Evolutionary conservation across 2,329 filamentous ascomycete species (phyloP).

Genomic region (Dothidotthia symphoricarpi): DNA sequence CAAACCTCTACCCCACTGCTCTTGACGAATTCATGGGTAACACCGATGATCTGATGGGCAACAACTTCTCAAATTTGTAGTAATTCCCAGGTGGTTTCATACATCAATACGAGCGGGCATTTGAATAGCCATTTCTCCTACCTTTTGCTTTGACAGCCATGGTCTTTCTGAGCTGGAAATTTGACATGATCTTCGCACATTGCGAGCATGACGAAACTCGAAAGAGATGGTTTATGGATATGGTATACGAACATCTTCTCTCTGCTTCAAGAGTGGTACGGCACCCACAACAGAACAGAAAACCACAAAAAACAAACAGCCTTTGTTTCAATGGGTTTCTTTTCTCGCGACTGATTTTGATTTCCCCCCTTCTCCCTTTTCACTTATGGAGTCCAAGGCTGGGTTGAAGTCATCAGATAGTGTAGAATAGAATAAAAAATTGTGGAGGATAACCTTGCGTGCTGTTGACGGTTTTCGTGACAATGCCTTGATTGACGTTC

Average conservation of each 20-base stretch:
- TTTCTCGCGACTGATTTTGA: conserved; percentile 27
- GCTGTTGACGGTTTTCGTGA: background rate
- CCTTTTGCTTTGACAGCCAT: conserved; percentile 12
- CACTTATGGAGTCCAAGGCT: conserved; percentile 19
- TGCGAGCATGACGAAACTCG: conserved; percentile 15
- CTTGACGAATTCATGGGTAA: too few species aligned
- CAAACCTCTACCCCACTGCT: too few species aligned
- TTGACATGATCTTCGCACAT: conserved; percentile 14
- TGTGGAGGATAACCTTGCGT: conserved; percentile 13
- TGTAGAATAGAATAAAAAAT: conserved; percentile 27
- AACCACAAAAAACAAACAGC: conserved; percentile 37
- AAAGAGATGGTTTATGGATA: conserved; percentile 16
- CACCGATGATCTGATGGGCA: conserved; percentile 30
- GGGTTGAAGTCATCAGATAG: conserved; percentile 38
- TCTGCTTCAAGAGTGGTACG: conserved; percentile 19
- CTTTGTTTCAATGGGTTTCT: conserved; percentile 26
- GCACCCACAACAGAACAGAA: conserved; percentile 30
- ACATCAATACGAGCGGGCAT: conserved; percentile 19
- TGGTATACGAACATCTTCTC: conserved; percentile 17
- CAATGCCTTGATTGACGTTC: too few species aligned
- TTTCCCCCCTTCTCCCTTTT: conserved; percentile 35
- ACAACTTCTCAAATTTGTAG: conserved; percentile 21
- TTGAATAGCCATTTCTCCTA: conserved; percentile 22
- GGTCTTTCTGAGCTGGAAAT: conserved; percentile 13
- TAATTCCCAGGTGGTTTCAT: conserved; percentile 15